Percentiles rank a stretch among this genome's conserved stretches.
Evolutionary conservation across 805 yeast genomes (phyloP).

Genomic region (Barnettozyma sp.): DNA sequence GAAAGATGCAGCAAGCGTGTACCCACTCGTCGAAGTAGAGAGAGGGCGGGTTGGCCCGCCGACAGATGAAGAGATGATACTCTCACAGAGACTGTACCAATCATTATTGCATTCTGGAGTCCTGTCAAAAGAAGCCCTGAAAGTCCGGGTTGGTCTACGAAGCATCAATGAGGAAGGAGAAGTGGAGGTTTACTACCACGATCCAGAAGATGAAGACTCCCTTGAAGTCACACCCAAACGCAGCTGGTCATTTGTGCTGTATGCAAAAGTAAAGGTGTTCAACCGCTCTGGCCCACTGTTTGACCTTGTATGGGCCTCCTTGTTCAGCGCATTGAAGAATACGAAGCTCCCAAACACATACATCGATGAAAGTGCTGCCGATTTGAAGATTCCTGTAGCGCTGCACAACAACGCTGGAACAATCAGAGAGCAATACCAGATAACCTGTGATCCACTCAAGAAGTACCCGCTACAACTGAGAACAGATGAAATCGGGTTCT

Average conservation of each 20-base stretch:
- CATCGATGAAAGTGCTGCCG: conserved; percentile 54
- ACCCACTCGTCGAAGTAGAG: conserved; percentile 70
- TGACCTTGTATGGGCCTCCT: conserved; percentile 67
- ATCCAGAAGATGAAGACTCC: conserved; percentile 31
- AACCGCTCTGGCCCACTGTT: conserved; percentile 77
- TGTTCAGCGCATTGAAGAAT: conserved; percentile 53
- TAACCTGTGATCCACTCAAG: conserved; percentile 48
- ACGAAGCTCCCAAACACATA: conserved; percentile 62
- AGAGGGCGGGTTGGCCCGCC: conserved; percentile 78
- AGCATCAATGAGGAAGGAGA: conserved; percentile 46
- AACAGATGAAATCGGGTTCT: conserved; percentile 31
- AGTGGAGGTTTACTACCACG: conserved; percentile 40
- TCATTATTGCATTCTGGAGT: conserved; percentile 50
- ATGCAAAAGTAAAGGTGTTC: conserved; percentile 69
- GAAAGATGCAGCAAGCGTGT: conserved; percentile 38
- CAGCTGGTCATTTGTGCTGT: conserved; percentile 50
- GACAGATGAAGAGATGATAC: conserved; percentile 74
- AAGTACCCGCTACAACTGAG: conserved; percentile 35
- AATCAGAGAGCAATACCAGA: conserved; percentile 40
- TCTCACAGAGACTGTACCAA: conserved; percentile 61
- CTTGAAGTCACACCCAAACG: conserved; percentile 33
- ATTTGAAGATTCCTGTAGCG: conserved; percentile 44
- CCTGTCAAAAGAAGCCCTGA: conserved; percentile 43
- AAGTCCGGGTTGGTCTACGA: conserved; percentile 48
- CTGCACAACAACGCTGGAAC: conserved; percentile 45